Base-by-base conservation (phyloP, 2,329 filamentous ascomycete genomes). In the Annulohypoxylon truncatum region DNA sequence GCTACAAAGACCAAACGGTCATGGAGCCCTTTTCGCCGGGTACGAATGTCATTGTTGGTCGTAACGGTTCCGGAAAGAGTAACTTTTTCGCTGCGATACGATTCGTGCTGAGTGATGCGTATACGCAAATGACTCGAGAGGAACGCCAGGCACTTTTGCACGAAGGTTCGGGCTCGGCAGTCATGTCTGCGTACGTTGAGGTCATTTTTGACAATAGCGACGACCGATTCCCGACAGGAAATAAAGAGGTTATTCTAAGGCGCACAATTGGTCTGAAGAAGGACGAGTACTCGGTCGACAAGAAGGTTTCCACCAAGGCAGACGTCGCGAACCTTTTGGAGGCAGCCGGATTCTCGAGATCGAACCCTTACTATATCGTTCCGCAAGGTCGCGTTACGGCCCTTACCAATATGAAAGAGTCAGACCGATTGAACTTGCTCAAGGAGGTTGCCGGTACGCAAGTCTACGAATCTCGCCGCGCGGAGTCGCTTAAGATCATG, bases 51-150 rank as follows among this genome's bases (percentile, higher is more conserved):
- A 97, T 99, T 75, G 96, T 99, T 76, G 96, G 96, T 72, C 95
- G 96, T 83, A 99, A 99, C 89, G 96, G 96, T 72, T 98, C 96
- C 2, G 96, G 96, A 77, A 99, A 99, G 86, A 97, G 94, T 80
- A 99, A 99, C 82, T 99, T 99, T 87, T 99, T 99, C 81, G 95
- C 96, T 54, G 96, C 96, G 46, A 97, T 99, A 80, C 94, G 96
- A 63, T 99, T 99, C 82, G 96, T 98, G 47, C 90, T 99, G 68
- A 96, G 94, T 81, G 96, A 99, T 89, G 93, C 94, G 71, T 99
- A 99, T 81, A 96, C 92, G 46, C 92, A 96, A 79, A 93, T 99
- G 88, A 93, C 92, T 70, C 92, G 95, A 74, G 96, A 99, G 79
- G 95, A 99, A 84, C 93, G 96, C 66, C 94, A 97, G 80, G 94